A percentile compares a stretch with the other conserved stretches of the same genome.
Evolutionary conservation across 75 land plant genomes (phyloP).

Genomic region (Sequoia sempervirens): DNA sequence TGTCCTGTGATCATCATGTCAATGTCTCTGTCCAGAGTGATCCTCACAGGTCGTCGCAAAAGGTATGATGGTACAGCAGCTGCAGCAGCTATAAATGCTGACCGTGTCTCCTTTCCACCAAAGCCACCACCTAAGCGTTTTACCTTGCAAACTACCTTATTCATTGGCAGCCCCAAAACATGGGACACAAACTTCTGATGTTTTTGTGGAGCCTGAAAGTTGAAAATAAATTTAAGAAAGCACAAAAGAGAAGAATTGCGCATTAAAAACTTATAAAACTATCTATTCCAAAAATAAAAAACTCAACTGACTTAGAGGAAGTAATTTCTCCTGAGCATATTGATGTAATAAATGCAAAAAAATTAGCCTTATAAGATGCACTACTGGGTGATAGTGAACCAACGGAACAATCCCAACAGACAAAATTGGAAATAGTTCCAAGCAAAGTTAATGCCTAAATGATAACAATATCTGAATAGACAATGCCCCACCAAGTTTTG

Average conservation of each 20-base stretch:
- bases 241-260: conserved; percentile 10
- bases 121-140: conserved; percentile 98
- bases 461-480: too few species aligned
- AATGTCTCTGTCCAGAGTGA: conserved; percentile 80
- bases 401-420: too few species aligned
- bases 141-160: conserved; percentile 92
- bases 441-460: too few species aligned
- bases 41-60: conserved; percentile 75
- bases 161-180: conserved; percentile 86
- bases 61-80: conserved; percentile 87
- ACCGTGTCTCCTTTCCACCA: conserved; percentile 96
- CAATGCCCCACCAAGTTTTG: too few species aligned
- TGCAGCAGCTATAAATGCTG: conserved; percentile 71
- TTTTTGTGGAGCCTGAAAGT: conserved; percentile 79
- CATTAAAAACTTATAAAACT: not conserved
- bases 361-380: too few species aligned
- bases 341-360: too few species aligned
- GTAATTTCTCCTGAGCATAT: too few species aligned
- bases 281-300: not conserved
- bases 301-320: not conserved
- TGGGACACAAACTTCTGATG: conserved; percentile 77
- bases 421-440: too few species aligned
- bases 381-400: too few species aligned
- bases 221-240: conserved; percentile 8
- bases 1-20: conserved; percentile 96